Percentiles rank a stretch among this genome's conserved stretches.
These are phyloP conservation scores for Geotrichum fermentans DNA, from an alignment of 1,139 yeast genomes.

Conservation along the genomic window DNA sequence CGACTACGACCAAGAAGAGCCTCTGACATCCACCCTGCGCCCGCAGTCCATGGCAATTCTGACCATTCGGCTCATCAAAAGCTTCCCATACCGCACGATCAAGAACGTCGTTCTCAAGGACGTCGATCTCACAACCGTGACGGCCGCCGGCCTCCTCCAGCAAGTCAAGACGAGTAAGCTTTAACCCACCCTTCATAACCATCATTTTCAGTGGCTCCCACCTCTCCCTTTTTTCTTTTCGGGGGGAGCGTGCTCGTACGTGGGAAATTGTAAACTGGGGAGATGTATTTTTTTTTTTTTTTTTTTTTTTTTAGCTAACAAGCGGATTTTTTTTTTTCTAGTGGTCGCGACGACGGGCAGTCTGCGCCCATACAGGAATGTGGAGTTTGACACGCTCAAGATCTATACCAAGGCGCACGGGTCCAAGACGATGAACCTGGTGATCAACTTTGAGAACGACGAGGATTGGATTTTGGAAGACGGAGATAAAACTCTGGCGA, in stretches of 20 bases:
- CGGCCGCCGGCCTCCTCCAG: conserved; percentile 58
- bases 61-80: conserved; percentile 81
- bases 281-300: no score
- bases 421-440: conserved; percentile 86
- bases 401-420: conserved; percentile 94
- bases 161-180: conserved; percentile 30
- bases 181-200: no score
- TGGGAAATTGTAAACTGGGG: no score
- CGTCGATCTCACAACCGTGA: conserved; percentile 65
- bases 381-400: conserved; percentile 71
- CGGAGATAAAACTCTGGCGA: conserved; percentile 46
- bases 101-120: conserved; percentile 70
- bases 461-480: conserved; percentile 59
- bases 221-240: no score
- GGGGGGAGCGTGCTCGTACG: no score
- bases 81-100: conserved; percentile 88
- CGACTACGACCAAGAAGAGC: conserved; percentile 43
- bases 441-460: conserved; percentile 81
- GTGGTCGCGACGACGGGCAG: conserved; percentile 62
- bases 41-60: conserved; percentile 65
- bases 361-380: conserved; percentile 76
- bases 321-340: not conserved
- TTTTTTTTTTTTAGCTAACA: not conserved
- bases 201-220: no score
- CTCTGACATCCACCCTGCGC: conserved; percentile 62